Evolutionary conservation across 2,329 filamentous ascomycete genomes (phyloP), one percentile per base, ranked within the genome.

Genomic region (Exophiala aquamarina): DNA sequence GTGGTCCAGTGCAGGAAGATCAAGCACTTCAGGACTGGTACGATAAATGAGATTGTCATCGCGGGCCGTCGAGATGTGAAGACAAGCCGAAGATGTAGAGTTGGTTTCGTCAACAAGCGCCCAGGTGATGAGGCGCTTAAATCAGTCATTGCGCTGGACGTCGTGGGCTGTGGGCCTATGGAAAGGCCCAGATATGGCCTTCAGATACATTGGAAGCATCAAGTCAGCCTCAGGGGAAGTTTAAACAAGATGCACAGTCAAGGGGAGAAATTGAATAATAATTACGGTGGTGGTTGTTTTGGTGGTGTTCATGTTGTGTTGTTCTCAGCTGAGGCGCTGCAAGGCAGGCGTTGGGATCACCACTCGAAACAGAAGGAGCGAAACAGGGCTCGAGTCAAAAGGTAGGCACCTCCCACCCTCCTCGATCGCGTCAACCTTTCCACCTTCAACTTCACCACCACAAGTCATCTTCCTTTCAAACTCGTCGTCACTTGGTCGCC

Each of bases 21-120:
- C 45, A 35, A 47, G 20, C 49, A 21, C 38, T 59, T n/a, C 49
- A 41, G 40, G 57, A 59, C 38, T 59, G 57, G 57, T 58, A 56
- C 38, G 57, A 59, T 35, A 55, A 44, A 29, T 11, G 32, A 13
- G n/a, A 32, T 31, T 5, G n/a, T 2, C 38, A n/a, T 18, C 15
- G 23, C 13, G 26, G 13, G 14, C 23, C 20, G 14, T 31, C 19
- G 41, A 20, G 36, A 20, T 10, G 14, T 41, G 29, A 20, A 18
- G 41, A 19, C 21, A 11, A 19, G 9, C 8, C 35, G 19, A 14
- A 32, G 28, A 18, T n/a, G 28, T 34, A 29, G 41, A 7, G 19
- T 28, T 42, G 39, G 15, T 19, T 15, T 19, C 18, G 18, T 40
- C 23, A 21, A 43, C 32, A 51, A 41, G 49, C 49, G 49, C 49